Conservation (phyloP, 202 grass and related monocot species). For the Zoysia matrella region DNA sequence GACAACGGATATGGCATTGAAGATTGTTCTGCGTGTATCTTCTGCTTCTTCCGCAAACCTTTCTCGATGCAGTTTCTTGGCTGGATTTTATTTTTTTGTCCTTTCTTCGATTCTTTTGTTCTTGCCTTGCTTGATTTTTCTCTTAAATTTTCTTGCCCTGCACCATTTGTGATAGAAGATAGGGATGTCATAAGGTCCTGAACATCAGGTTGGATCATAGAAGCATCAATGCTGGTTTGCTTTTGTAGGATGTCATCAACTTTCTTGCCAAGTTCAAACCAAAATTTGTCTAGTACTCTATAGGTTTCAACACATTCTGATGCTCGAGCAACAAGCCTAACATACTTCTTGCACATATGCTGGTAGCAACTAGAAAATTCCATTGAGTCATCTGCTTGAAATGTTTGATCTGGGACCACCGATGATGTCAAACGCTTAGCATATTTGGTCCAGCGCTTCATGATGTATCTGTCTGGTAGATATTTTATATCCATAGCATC, state of each 20-base stretch:
- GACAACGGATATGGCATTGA: slow-evolving; percentile 38
- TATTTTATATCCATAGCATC: slow-evolving; percentile 59
- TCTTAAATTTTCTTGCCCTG: slow-evolving; percentile 38
- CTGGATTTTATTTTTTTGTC: slow-evolving; percentile 57
- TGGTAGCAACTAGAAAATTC: slow-evolving; percentile 63
- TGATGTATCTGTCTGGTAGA: slow-evolving; percentile 33
- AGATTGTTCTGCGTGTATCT: slow-evolving; percentile 50
- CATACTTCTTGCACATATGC: slow-evolving; percentile 61
- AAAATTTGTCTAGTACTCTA: slow-evolving; percentile 57
- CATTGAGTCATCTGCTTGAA: slow-evolving; percentile 48
- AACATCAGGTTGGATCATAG: slow-evolving; percentile 38
- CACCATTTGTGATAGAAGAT: slow-evolving; percentile 39
- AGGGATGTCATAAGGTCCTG: slow-evolving; percentile 52
- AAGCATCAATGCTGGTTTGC: slow-evolving; percentile 52
- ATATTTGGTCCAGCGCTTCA: slow-evolving; percentile 71
- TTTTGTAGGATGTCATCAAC: slow-evolving; percentile 61
- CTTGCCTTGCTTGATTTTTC: slow-evolving; percentile 49
- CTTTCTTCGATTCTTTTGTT: slow-evolving; percentile 40
- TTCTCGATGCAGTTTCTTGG: slow-evolving; percentile 65
- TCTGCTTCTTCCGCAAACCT: slow-evolving; percentile 65
- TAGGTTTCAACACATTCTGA: slow-evolving; percentile 67
- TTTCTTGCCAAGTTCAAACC: slow-evolving; percentile 58
- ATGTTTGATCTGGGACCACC: slow-evolving; percentile 39
- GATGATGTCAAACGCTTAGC: slow-evolving; percentile 45
- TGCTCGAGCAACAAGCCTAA: slow-evolving; percentile 59